Base-by-base conservation (phyloP, 2,329 filamentous ascomycete species). In the Beauveria medogensis region DNA sequence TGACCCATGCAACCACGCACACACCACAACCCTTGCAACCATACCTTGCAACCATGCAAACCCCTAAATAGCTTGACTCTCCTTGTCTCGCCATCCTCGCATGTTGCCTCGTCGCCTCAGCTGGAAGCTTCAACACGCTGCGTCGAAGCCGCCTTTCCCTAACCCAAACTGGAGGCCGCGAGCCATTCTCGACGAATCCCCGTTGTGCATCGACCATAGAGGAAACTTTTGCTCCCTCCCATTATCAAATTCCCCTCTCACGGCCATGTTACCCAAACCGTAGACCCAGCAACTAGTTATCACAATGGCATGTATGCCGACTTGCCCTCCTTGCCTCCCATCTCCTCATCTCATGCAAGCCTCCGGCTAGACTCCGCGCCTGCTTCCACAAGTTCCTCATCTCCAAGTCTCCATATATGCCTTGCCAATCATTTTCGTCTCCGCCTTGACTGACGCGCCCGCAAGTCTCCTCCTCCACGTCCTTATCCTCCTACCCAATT, bases 401-500 rank as follows among this genome's bases (percentile, higher is more conserved):
- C 22, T 20, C 16, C 43, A 37, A 37, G 34, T 37, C 34, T 37
- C 34, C 34, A 37, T 37, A 37, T 37, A 14, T 37, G 12, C 34
- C 10, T 26, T 47, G 26, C 54, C 54, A 47, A 47, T 12, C 43
- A 37, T 16, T 34, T 20, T 20, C 5, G n/a, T 24, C 26, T 37
- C 43, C 28, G 12, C 34, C 34, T 47, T 18, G 24, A 8, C 37
- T 55, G 20, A 20, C n/a, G 44, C 54, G 54, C 14, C 20, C 54
- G 8, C 56, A 10, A 22, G 26, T 52, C 40, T 52, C 48, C 47
- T 51, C 56, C 56, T 59, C 56, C 56, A 59, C 56, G 44, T 46
- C 47, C 8, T 24, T 52, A 53, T 52, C 37, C 56, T 59, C 56
- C 56, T 59, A 53, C 56, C 46, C 47, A 48, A 59, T 59, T 59